Conservation (phyloP, 1,139 yeast genomes). For the Nakaseomyces bracarensis region DNA sequence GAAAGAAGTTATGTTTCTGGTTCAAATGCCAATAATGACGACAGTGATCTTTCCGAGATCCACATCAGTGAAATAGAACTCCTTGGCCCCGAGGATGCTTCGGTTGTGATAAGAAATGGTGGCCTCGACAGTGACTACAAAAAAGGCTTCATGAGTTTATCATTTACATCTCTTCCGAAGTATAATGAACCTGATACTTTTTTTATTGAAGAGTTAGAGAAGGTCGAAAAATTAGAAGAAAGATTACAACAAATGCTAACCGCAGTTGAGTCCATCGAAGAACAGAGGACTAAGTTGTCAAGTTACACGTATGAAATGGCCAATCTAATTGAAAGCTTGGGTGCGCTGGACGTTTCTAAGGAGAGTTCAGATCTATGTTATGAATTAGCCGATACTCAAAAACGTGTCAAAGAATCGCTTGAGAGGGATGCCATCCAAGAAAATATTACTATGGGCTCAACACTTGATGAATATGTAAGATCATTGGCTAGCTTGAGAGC, state of each 20-base stretch:
- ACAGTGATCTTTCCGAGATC: slow-evolving; percentile 38
- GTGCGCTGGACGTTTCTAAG: slow-evolving; percentile 68
- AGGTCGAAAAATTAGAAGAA: slow-evolving; percentile 63
- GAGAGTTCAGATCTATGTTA: slow-evolving; percentile 51
- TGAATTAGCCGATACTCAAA: slow-evolving; percentile 67
- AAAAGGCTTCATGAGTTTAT: slow-evolving; percentile 25
- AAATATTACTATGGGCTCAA: slow-evolving; percentile 74
- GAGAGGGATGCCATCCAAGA: slow-evolving; percentile 82
- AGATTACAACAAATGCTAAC: slow-evolving; percentile 64
- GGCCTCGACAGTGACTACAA: slow-evolving; percentile 29
- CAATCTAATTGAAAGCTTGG: slow-evolving; percentile 45
- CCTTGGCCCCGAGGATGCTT: slow-evolving; percentile 31
- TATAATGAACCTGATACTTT: slow-evolving; percentile 72
- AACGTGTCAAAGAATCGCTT: slow-evolving; percentile 61
- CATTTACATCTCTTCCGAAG: slow-evolving; percentile 39
- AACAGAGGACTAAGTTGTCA: slow-evolving; percentile 69
- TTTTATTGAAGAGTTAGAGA: slow-evolving; percentile 60
- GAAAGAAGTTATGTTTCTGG: slow-evolving; percentile 54
- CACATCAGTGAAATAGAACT: slow-evolving; percentile 29
- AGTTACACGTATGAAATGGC: slow-evolving; percentile 59
- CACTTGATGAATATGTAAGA: slow-evolving; percentile 81
- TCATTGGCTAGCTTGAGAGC: slow-evolving; percentile 67
- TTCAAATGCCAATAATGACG: slow-evolving; percentile 42
- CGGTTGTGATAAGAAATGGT: slow-evolving; percentile 25
- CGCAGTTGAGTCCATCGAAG: slow-evolving; percentile 65